Evolutionary conservation across 2,329 filamentous ascomycete species (phyloP), one percentile per base, ranked within the genome.

Genomic region (Zymoseptoria tritici): DNA sequence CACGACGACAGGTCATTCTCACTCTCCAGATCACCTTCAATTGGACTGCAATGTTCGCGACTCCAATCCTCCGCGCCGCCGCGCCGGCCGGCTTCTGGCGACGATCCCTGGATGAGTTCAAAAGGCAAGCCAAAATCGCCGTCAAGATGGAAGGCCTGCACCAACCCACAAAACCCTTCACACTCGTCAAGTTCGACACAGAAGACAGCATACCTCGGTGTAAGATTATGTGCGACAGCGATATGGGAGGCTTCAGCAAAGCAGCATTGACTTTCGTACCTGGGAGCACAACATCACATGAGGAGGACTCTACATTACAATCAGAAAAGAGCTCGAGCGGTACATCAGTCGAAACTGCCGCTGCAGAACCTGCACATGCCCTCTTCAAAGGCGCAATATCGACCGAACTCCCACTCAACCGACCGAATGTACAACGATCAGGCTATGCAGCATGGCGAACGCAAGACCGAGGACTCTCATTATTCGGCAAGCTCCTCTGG

Each of bases 381-480:
- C 84, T 88, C 62, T 99, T 97, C 78, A 85, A 92, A 76, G 94
- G 94, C 64, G 84, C 74, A 59, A 97, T 99, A 71, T 96, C 91
- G 2, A 95, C 88, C 11, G 85, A 90, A 59, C 83, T 99, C 1
- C 94, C 94, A 0, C 76, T 79, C 9, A 83, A 93, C 74, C 81
- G 82, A 49, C 88, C 87, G n/a, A 81, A 89, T 46, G 80, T 96
- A 51, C 82, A 91, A 68, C 81, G 90, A 52, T 88, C 85, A 61
- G 94, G 94, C 52, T 99, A 93, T 73, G 92, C 94, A 1, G 94
- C 88, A 2, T 99, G 91, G 80, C 83, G 93, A 60, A 97, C 95
- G 20, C 80, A 84, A 54, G 91, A 96, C 70, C 84, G 86, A 54
- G 82, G 82, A 3, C 77, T 85, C 8, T 95, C 90, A 20, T 74